Evolutionary conservation across 257 asterid genomes (phyloP).

Genomic region (Gentiana dahurica): DNA sequence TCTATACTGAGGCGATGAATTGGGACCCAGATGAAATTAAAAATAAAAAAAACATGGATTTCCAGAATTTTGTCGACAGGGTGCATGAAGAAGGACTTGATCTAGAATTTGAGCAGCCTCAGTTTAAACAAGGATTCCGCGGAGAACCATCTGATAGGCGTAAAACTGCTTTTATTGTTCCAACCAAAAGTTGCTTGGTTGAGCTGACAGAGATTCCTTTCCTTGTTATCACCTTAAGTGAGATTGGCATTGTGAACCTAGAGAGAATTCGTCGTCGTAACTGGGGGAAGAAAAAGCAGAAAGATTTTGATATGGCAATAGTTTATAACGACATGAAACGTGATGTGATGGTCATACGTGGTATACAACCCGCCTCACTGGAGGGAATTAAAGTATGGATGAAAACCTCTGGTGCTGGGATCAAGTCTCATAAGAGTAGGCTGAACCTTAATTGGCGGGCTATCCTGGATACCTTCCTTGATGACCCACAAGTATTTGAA

Average conservation of each 20-base stretch:
- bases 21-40: constrained; percentile 79
- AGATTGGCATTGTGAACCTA: constrained; percentile 63
- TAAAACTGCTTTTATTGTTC: constrained; percentile 65
- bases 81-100: constrained; percentile 49
- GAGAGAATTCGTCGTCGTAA: constrained; percentile 64
- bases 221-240: constrained; percentile 47
- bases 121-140: constrained; percentile 64
- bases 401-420: constrained; percentile 60
- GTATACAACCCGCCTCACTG: constrained; percentile 52
- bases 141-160: constrained; percentile 59
- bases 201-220: constrained; percentile 66
- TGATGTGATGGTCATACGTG: constrained; percentile 66
- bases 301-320: constrained; percentile 75
- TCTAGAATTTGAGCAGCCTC: constrained; percentile 68
- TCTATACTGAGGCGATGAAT: constrained; percentile 74
- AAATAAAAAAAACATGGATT: constrained; percentile 57
- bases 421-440: constrained; percentile 74
- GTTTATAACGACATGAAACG: constrained; percentile 80
- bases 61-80: constrained; percentile 54
- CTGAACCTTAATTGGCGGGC: constrained; percentile 74
- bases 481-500: constrained; percentile 58
- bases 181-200: constrained; percentile 61
- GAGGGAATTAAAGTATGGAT: constrained; percentile 78
- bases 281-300: constrained; percentile 17
- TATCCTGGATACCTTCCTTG: constrained; percentile 48